Base-by-base conservation (phyloP, 2,329 filamentous ascomycete genomes). In the Fusarium lyarnte region DNA sequence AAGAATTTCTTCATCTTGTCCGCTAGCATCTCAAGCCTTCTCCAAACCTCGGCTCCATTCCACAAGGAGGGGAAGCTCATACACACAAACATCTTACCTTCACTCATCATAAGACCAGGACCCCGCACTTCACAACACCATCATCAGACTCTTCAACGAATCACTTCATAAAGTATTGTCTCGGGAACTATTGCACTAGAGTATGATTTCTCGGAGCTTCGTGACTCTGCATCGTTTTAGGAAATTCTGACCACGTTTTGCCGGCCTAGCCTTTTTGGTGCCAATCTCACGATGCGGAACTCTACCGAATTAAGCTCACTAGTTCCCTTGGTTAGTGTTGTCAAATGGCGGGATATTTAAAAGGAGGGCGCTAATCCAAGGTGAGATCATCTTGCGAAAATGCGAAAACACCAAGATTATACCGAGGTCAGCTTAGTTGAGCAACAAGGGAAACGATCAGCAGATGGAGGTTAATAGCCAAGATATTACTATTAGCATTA, bases 91-190 rank as follows among this genome's bases (percentile, higher is more conserved):
- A n/a, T 29, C 31, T 27, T 11, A 33, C 21, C 31, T 33, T n/a
- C 13, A 45, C 9, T 36, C 14, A 66, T 66, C 63, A 66, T 33
- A 35, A 66, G 63, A 66, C 45, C 53, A 16, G 16, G 19, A 66
- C 63, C 63, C 63, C 63, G 63, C 63, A 66, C 8, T 66, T 66
- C 13, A 60, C 39, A 66, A 60, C 63, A 66, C 63, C 63, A 60
- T 49, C 33, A 66, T 29, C 45, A 21, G 25, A 1, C 13, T 36
- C 12, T 38, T 0, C 49, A 23, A 19, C 63, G 36, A 65, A 65
- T 66, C 52, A 51, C 9, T 19, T 14, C 3, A 3, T 31, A 3
- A 31, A 6, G 1, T 1, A 39, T 5, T 25, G 23, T 45, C 29
- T 27, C 39, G 41, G 19, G 17, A 66, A 46, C 39, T 33, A 58